Evolutionary conservation across 2,329 filamentous ascomycete species (phyloP).

Genomic region (Periconia digitata): DNA sequence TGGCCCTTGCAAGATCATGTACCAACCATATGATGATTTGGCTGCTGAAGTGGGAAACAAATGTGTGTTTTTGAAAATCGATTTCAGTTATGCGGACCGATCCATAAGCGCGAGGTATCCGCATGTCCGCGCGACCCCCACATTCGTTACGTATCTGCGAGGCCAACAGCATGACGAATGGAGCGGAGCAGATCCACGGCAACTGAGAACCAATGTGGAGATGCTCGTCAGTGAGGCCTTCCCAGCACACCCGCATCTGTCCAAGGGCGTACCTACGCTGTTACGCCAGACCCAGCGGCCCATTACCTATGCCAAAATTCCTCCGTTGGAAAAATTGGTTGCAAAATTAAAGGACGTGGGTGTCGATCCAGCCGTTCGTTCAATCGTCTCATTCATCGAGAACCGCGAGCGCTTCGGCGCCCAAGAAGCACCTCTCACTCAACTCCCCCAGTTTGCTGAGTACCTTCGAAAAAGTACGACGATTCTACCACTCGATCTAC

Average conservation of each 20-base stretch:
- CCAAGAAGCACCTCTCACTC: slow-evolving; percentile 69
- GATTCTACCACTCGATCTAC: slow-evolving; percentile 61
- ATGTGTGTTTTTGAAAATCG: slow-evolving; percentile 77
- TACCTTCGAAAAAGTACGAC: slow-evolving; percentile 61
- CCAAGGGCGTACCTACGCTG: slow-evolving; percentile 70
- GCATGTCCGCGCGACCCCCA: slow-evolving; percentile 74
- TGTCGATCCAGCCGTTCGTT: slow-evolving; percentile 61
- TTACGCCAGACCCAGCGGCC: slow-evolving; percentile 64
- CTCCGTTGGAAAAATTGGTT: slow-evolving; percentile 79
- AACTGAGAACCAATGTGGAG: slow-evolving; percentile 70
- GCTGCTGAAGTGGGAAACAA: slow-evolving; percentile 71
- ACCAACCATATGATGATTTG: slow-evolving; percentile 78
- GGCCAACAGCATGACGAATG: slow-evolving; percentile 78
- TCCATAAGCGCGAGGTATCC: slow-evolving; percentile 62
- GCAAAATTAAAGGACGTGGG: slow-evolving; percentile 71
- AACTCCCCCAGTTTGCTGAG: slow-evolving; percentile 64
- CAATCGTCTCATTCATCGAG: slow-evolving; percentile 72
- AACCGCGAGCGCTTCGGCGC: slow-evolving; percentile 59
- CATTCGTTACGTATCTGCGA: slow-evolving; percentile 81
- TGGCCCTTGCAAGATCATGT: slow-evolving; percentile 78
- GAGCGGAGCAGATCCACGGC: slow-evolving; percentile 71
- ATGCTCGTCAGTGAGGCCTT: slow-evolving; percentile 74
- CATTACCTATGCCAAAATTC: slow-evolving; percentile 76
- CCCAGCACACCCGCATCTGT: slow-evolving; percentile 74
- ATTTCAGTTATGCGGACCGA: slow-evolving; percentile 68